Conservation (phyloP, 352 stramenopile genomes). For the Globisporangium lucens region DNA sequence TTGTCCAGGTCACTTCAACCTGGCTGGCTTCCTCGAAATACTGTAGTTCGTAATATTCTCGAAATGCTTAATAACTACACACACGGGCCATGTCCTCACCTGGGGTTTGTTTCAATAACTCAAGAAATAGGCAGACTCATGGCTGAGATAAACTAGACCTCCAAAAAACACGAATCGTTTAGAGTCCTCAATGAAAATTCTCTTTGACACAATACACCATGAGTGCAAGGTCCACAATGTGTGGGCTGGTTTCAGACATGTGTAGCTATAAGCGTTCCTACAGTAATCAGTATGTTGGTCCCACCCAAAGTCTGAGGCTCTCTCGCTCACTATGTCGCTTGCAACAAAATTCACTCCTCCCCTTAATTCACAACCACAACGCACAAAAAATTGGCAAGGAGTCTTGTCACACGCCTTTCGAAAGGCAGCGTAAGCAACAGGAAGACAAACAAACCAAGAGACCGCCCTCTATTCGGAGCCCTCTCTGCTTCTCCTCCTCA, state of each 20-base stretch:
- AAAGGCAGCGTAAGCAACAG: slow-evolving; percentile 1
- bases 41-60: too few species aligned
- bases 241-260: too few species aligned
- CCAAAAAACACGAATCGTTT: too few species aligned
- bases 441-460: background rate
- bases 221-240: too few species aligned
- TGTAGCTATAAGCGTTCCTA: too few species aligned
- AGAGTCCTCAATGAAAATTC: too few species aligned
- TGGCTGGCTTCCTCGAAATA: slow-evolving; percentile 4
- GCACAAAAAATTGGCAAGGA: slow-evolving; percentile 6
- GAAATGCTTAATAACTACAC: too few species aligned
- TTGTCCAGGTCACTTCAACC: slow-evolving; percentile 8
- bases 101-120: too few species aligned
- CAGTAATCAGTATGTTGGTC: background rate
- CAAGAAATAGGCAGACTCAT: too few species aligned
- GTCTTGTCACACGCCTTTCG: slow-evolving; percentile 11
- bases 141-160: too few species aligned
- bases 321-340: background rate
- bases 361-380: slow-evolving; percentile 4
- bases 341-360: background rate
- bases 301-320: background rate
- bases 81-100: too few species aligned
- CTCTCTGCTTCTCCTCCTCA: background rate
- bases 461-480: slow-evolving; percentile 5
- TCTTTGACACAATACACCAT: too few species aligned